Percentiles rank a stretch among this genome's conserved stretches.
Evolutionary conservation across 2,329 filamentous ascomycete genomes (phyloP).

Genomic region (Colletotrichum kahawae): DNA sequence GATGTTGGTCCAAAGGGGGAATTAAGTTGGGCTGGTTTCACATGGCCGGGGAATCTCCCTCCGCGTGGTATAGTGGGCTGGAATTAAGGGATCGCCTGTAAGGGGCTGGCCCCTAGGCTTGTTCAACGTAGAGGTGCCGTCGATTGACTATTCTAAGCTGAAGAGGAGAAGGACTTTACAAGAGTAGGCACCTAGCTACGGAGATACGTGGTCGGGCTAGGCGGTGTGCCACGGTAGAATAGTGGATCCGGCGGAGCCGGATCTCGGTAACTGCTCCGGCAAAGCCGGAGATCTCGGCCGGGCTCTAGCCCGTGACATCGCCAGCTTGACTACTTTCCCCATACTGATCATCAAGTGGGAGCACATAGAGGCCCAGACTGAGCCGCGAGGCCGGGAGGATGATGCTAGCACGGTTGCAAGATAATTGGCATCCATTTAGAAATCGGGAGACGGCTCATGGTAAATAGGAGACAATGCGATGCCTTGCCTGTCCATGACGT

Average conservation of each 20-base stretch:
- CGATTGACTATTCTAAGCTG: no score
- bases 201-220: no score
- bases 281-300: no score
- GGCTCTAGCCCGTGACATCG: no score
- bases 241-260: no score
- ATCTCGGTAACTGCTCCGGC: no score
- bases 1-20: not conserved
- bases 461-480: not conserved
- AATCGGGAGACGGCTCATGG: not conserved
- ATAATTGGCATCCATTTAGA: not conserved
- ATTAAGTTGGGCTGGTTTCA: slow-evolving; percentile 10
- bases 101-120: no score
- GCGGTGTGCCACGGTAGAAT: no score
- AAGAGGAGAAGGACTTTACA: no score
- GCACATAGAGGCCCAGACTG: not conserved
- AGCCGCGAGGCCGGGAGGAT: not conserved
- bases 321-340: not conserved
- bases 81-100: slow-evolving; percentile 10
- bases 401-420: not conserved
- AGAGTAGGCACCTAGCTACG: no score
- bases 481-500: not conserved
- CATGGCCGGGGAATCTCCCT: slow-evolving; percentile 3
- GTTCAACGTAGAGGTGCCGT: no score
- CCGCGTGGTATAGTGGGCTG: slow-evolving; percentile 11
- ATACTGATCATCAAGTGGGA: slow-evolving; percentile 5